Conservation (phyloP, 257 asterid genomes). For the Prunella vulgaris region DNA sequence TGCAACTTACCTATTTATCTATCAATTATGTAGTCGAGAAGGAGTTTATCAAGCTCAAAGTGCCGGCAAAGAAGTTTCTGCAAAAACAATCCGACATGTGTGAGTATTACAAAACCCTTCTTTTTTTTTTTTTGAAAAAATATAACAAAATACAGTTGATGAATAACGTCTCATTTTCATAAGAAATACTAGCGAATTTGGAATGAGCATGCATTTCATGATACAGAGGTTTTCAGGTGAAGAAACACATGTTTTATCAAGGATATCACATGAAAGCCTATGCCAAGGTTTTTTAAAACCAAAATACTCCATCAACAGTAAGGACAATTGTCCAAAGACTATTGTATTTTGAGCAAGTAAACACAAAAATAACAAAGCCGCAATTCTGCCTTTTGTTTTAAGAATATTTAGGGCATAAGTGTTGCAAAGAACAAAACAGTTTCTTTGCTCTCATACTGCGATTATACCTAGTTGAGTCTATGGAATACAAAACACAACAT, state of each 20-base stretch:
- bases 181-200: not conserved
- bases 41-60: constrained; percentile 87
- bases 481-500: not conserved
- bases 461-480: not conserved
- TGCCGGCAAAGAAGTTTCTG: constrained; percentile 83
- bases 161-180: not conserved
- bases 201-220: constrained; percentile 3
- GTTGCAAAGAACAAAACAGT: not conserved
- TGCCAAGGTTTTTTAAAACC: not conserved
- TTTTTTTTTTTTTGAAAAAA: too few species aligned
- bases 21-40: constrained; percentile 66
- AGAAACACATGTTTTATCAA: not conserved
- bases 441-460: not conserved
- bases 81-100: constrained; percentile 16
- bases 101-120: constrained; percentile 15
- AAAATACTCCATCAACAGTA: not conserved
- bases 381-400: not conserved
- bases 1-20: constrained; percentile 59
- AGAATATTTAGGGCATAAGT: not conserved
- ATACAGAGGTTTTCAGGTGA: not conserved
- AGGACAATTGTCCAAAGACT: not conserved
- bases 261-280: not conserved
- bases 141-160: too few species aligned
- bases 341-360: not conserved
- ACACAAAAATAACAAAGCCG: not conserved